phyloP scores from a whole-genome alignment of 306 rosid genomes.

The Malus orientalis region DNA sequence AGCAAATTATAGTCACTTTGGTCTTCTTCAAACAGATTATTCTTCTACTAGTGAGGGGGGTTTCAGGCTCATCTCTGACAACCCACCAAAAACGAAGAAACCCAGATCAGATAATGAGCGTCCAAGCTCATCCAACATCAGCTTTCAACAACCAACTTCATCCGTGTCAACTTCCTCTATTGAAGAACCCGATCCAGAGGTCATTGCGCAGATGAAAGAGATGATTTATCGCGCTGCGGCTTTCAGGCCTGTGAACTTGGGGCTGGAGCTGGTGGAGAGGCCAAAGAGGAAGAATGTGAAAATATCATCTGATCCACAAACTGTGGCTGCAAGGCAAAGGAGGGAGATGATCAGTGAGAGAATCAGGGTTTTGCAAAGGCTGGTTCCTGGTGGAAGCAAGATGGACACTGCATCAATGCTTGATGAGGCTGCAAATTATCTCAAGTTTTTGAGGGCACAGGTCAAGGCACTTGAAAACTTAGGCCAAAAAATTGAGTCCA shows the following conservation, averaged over 20 bases:
- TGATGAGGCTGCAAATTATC: slow-evolving; percentile 92
- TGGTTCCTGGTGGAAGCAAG: slow-evolving; percentile 95
- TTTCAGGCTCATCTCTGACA: slow-evolving; percentile 39
- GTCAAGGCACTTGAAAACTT: slow-evolving; percentile 64
- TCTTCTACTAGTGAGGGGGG: slow-evolving; percentile 29
- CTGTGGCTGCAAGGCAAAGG: slow-evolving; percentile 93
- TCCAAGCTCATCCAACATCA: slow-evolving; percentile 58
- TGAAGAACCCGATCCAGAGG: slow-evolving; percentile 80
- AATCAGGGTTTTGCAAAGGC: slow-evolving; percentile 75
- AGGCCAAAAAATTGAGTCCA: slow-evolving; percentile 60
- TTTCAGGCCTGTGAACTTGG: slow-evolving; percentile 80
- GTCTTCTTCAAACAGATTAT: slow-evolving; percentile 27
- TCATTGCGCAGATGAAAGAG: slow-evolving; percentile 89
- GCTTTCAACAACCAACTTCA: slow-evolving; percentile 63
- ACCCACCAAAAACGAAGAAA: slow-evolving; percentile 47
- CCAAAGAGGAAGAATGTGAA: slow-evolving; percentile 84
- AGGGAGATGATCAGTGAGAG: slow-evolving; percentile 84
- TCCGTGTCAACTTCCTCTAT: slow-evolving; percentile 23
- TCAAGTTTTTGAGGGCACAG: slow-evolving; percentile 78
- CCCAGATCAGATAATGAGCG: slow-evolving; percentile 38
- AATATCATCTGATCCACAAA: slow-evolving; percentile 87
- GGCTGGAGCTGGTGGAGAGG: slow-evolving; percentile 51
- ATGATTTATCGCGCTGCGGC: slow-evolving; percentile 93
- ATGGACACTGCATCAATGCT: slow-evolving; percentile 99
- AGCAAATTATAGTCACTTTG: slow-evolving; percentile 22